Evolutionary conservation across 106 monocot species (phyloP), one percentile per base, ranked within the genome.

Genomic region (Iris macrosiphon): DNA sequence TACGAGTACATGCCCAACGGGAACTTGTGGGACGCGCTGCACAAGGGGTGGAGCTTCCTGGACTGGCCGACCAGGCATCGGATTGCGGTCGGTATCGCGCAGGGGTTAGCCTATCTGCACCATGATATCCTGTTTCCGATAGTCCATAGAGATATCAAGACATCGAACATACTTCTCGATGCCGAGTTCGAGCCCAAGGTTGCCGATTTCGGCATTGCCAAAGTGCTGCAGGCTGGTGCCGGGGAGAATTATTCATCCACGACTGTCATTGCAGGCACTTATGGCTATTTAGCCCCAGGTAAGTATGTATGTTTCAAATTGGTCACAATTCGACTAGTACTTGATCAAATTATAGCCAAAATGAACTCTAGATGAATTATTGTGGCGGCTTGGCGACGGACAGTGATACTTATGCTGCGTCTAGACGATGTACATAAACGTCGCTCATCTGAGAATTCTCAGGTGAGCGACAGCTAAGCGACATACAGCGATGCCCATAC

Each of bases 1-100:
- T 96, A 96, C 22, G 96, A 96, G 72, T 96, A 89, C 77, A 89
- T 96, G 95, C 77, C 82, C 5, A 96, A 96, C 35, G 96, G 96
- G 0, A 96, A 90, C 43, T 73, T 96, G 0, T 96, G 90, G 90
- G 96, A 96, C 54, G 83, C 83, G n/a, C 75, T 96, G 4, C 90
- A 96, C 69, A 55, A 63, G 1, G 65, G 69, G 3, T 55, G 75
- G 79, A 66, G 60, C 39, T 76, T 70, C 40, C 57, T 96, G 26
- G 80, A 87, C 55, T 89, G 96, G 96, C 79, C 82, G 6, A 77
- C 63, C 22, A 73, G 90, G 69, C 75, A 90, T 27, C 47, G 70
- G 60, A 90, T 96, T 40, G 82, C 86, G 0, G 56, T 90, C 1
- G 90, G 96, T 14, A 61, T 96, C 3, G 85, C 96, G 0, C 85